Conservation (phyloP, 345 rosid genomes). For the Lepidium africanum region DNA sequence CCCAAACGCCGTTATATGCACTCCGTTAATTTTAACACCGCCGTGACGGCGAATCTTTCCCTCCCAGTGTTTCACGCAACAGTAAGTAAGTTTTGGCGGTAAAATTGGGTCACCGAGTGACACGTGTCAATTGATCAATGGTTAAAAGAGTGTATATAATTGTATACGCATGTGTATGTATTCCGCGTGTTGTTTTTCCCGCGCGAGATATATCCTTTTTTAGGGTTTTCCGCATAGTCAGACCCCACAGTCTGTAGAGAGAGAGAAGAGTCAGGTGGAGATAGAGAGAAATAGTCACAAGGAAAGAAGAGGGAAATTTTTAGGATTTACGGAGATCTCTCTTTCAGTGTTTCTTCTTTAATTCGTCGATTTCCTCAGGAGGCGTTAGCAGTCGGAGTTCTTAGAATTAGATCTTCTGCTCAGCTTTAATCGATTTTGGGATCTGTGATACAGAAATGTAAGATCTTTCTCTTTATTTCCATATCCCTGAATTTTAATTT, state of each 20-base stretch:
- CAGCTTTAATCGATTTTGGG: conserved; percentile 16
- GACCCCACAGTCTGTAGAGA: conserved; percentile 12
- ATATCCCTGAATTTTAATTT: background rate
- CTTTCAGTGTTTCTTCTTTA: background rate
- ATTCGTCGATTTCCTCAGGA: conserved; percentile 6
- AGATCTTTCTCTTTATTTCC: background rate
- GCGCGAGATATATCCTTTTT: conserved; percentile 28
- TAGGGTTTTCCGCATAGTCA: conserved; percentile 31
- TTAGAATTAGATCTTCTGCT: conserved; percentile 3
- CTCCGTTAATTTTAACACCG: conserved; percentile 16
- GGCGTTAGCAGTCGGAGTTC: background rate
- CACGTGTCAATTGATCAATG: conserved; percentile 9
- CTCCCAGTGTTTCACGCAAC: conserved; percentile 27
- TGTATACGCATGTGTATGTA: conserved; percentile 26
- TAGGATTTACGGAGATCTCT: conserved; percentile 13
- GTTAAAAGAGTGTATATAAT: background rate
- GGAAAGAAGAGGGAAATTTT: background rate
- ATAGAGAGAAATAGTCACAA: conserved; percentile 3
- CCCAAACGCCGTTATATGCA: conserved; percentile 16
- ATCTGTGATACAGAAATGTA: conserved; percentile 15
- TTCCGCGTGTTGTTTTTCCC: conserved; percentile 31
- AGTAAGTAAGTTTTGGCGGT: conserved; percentile 33
- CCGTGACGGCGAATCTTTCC: conserved; percentile 29
- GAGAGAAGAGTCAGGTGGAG: conserved; percentile 15
- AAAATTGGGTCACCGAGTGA: conserved; percentile 5